Conservation (phyloP, 2,329 filamentous ascomycete species). For the Sclerotinia trifoliorum region DNA sequence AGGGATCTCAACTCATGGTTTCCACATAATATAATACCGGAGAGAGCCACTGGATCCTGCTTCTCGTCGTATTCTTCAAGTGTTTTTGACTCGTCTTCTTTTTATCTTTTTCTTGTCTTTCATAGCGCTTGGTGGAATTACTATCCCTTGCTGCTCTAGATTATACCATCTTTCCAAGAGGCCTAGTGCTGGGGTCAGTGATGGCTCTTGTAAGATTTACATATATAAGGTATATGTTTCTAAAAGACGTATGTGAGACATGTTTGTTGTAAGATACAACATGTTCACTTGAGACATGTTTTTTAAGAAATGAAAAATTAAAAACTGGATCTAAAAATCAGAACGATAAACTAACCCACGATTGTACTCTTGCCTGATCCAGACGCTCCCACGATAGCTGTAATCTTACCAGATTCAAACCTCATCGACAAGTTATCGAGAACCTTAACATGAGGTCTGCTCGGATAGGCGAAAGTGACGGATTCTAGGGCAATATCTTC, state of each 20-base stretch:
- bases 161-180: constrained; percentile 46
- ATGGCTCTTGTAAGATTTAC: neutral
- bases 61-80: constrained; percentile 34
- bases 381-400: constrained; percentile 47
- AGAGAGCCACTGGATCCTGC: constrained; percentile 45
- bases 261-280: no score
- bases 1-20: constrained; percentile 55
- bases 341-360: constrained; percentile 31
- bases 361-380: constrained; percentile 46
- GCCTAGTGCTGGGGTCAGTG: constrained; percentile 15
- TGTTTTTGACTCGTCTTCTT: constrained; percentile 36
- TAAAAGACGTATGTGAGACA: no score
- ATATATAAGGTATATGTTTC: no score
- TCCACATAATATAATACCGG: constrained; percentile 54
- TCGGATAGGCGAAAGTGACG: constrained; percentile 41
- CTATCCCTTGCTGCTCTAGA: constrained; percentile 23
- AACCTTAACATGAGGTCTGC: constrained; percentile 38
- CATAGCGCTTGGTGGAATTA: constrained; percentile 21
- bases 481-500: constrained; percentile 40
- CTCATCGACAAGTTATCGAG: constrained; percentile 39
- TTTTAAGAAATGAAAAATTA: no score
- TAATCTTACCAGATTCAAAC: constrained; percentile 41
- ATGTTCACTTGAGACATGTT: no score
- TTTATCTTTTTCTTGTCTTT: constrained; percentile 42
- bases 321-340: neutral